Percentiles rank a stretch among this genome's conserved stretches.
Conservation (phyloP, 2,329 filamentous ascomycete genomes). For the Phialophora verrucosa region DNA sequence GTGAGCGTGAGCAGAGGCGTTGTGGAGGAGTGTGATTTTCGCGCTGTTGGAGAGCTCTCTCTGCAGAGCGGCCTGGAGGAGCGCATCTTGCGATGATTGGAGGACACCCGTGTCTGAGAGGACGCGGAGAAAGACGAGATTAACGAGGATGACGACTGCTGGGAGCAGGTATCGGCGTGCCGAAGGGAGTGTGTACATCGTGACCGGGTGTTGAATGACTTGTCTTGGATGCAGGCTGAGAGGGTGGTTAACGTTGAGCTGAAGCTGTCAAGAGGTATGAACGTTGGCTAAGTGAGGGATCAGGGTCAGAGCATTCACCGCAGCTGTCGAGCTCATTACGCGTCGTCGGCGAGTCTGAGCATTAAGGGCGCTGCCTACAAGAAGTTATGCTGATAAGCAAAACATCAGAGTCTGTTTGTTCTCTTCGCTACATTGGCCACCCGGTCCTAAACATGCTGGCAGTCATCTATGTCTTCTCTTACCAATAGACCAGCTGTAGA, state of each 20-base stretch:
- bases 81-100: constrained; percentile 13
- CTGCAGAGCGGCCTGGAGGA: constrained; percentile 8
- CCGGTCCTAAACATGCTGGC: background rate
- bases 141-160: constrained; percentile 34
- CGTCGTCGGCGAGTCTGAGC: background rate
- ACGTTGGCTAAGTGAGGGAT: background rate
- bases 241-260: background rate
- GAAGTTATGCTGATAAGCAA: background rate
- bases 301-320: background rate
- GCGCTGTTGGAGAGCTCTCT: constrained; percentile 1
- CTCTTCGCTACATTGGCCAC: background rate
- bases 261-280: background rate
- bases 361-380: background rate
- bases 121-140: constrained; percentile 35
- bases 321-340: background rate
- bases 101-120: constrained; percentile 20
- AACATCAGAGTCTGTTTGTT: background rate
- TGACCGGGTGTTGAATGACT: background rate
- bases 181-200: constrained; percentile 42
- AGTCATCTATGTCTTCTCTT: background rate
- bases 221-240: background rate
- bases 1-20: constrained; percentile 5
- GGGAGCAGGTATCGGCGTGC: constrained; percentile 40
- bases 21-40: constrained; percentile 2
- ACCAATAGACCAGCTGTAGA: background rate